A percentile compares a stretch with the other conserved stretches of the same genome.
Conservation (phyloP, 192 early-diverging fungal genomes). For the Entomortierella lignicola region DNA sequence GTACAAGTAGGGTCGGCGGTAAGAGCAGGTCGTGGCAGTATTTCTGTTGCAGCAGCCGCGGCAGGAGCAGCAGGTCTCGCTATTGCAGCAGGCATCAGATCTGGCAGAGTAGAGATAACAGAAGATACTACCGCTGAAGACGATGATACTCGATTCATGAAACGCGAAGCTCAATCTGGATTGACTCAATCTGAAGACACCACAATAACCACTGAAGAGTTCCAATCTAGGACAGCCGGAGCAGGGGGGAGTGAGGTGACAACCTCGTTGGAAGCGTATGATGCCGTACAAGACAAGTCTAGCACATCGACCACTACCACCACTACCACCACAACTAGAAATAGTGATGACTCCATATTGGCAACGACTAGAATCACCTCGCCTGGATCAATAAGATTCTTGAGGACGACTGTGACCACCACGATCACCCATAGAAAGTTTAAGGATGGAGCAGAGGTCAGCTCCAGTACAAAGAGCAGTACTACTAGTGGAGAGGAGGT, state of each 20-base stretch:
- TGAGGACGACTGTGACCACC: slow-evolving; percentile 41
- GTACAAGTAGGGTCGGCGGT: background rate
- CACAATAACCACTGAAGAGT: slow-evolving; percentile 2
- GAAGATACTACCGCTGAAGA: background rate
- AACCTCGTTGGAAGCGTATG: background rate
- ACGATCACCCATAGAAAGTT: slow-evolving; percentile 47
- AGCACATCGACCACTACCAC: background rate
- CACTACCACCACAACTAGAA: background rate
- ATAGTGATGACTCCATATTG: background rate
- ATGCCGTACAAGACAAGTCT: background rate
- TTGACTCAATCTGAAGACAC: background rate
- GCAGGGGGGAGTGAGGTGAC: background rate
- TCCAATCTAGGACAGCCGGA: background rate
- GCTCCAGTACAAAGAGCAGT: slow-evolving; percentile 16
- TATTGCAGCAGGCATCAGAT: slow-evolving; percentile 7
- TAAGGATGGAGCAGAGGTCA: slow-evolving; percentile 21
- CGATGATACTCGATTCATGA: background rate
- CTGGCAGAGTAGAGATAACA: background rate
- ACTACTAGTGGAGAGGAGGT: slow-evolving; percentile 33
- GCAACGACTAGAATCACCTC: slow-evolving; percentile 24
- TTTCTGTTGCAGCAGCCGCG: background rate
- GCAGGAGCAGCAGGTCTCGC: slow-evolving; percentile 6
- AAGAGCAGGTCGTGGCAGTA: slow-evolving; percentile 3
- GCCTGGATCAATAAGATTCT: slow-evolving; percentile 33
- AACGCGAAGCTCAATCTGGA: background rate